Conservation (phyloP, 2,329 filamentous ascomycete species). For the Stachybotrys echinatus region DNA sequence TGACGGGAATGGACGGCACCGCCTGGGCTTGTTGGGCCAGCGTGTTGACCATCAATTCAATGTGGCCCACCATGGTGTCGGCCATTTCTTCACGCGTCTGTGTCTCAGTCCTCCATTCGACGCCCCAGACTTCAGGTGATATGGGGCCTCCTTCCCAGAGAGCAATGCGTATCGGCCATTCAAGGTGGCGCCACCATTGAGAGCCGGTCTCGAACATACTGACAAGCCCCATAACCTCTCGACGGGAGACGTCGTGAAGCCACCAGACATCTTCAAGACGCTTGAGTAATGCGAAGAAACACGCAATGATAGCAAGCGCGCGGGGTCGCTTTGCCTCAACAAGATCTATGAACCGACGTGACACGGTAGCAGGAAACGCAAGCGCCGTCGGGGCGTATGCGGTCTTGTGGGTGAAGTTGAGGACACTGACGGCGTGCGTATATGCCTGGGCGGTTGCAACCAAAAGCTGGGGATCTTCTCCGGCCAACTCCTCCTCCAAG, state of each 20-base stretch:
- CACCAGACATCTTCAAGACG: slow-evolving; percentile 62
- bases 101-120: slow-evolving; percentile 39
- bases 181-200: slow-evolving; percentile 55
- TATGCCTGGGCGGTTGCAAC: slow-evolving; percentile 45
- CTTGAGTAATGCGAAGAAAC: slow-evolving; percentile 62
- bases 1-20: slow-evolving; percentile 19
- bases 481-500: slow-evolving; percentile 49
- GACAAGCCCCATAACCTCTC: slow-evolving; percentile 60
- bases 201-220: slow-evolving; percentile 53
- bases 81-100: slow-evolving; percentile 26
- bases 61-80: slow-evolving; percentile 32
- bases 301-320: slow-evolving; percentile 58
- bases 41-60: slow-evolving; percentile 33
- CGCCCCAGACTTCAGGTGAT: slow-evolving; percentile 52
- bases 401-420: slow-evolving; percentile 61
- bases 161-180: slow-evolving; percentile 56
- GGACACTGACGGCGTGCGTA: slow-evolving; percentile 57
- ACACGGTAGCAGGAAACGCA: slow-evolving; percentile 60
- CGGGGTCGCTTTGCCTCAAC: slow-evolving; percentile 55
- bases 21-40: slow-evolving; percentile 24
- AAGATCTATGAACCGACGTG: slow-evolving; percentile 53
- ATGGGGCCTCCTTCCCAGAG: slow-evolving; percentile 50
- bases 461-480: slow-evolving; percentile 23
- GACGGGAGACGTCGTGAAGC: slow-evolving; percentile 60
- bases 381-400: slow-evolving; percentile 54